Conservation (phyloP, 2,329 filamentous ascomycete species). For the Hawksworthiomyces lignivorus region DNA sequence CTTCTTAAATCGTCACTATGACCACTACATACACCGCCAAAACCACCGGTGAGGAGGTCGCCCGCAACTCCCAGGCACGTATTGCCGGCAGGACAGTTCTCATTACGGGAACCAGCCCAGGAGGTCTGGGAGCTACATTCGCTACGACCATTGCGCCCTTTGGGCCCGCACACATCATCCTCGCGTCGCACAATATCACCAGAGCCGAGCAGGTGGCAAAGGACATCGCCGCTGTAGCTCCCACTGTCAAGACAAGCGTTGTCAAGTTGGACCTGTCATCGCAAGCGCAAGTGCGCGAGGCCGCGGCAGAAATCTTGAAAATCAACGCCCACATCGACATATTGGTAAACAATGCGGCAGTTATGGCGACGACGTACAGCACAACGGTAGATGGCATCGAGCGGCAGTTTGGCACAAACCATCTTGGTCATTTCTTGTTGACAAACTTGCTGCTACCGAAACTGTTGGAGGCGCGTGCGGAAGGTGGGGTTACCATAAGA, state of each 20-base stretch:
- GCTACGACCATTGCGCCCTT: conserved; percentile 12
- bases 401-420: conserved; percentile 38
- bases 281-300: conserved; percentile 27
- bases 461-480: conserved; percentile 22
- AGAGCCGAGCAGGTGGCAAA: conserved; percentile 26
- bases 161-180: conserved; percentile 14
- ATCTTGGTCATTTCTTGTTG: conserved; percentile 42
- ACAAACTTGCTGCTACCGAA: conserved; percentile 39
- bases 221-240: conserved; percentile 21
- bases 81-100: conserved; percentile 11
- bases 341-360: conserved; percentile 37
- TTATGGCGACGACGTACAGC: conserved; percentile 29
- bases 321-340: conserved; percentile 28
- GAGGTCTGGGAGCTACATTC: conserved; percentile 13
- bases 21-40: conserved; percentile 1
- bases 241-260: conserved; percentile 22
- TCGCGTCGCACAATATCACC: conserved; percentile 11
- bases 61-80: conserved; percentile 2
- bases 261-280: conserved; percentile 31
- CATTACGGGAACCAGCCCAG: conserved; percentile 14
- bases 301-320: conserved; percentile 25
- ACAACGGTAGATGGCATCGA: conserved; percentile 34
- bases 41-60: conserved; percentile 7
- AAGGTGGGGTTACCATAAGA: too few species aligned
- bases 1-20: too few species aligned